Evolutionary conservation across 768 basidiomycete species (phyloP).

Genomic region (Rossbeevera mucosa): DNA sequence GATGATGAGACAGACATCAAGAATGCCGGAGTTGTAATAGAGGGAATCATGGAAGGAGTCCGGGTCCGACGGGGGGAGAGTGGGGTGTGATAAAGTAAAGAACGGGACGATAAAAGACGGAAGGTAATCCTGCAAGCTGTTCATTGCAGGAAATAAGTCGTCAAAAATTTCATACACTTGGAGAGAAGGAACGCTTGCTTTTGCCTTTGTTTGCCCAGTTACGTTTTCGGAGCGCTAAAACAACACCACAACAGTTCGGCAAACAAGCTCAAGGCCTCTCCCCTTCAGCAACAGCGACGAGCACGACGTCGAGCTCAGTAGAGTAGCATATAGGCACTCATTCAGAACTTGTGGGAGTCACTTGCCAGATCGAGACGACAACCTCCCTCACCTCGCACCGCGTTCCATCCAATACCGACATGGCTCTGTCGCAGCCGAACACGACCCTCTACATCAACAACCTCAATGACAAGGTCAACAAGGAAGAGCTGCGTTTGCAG

Average conservation of each 20-base stretch:
- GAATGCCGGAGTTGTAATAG: conserved; percentile 69
- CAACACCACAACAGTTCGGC: conserved; percentile 16
- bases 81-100: conserved; percentile 69
- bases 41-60: conserved; percentile 70
- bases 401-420: conserved; percentile 20
- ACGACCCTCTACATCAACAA: conserved; percentile 90
- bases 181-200: conserved; percentile 16
- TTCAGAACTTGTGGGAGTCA: conserved; percentile 18
- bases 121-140: conserved; percentile 39
- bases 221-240: conserved; percentile 28
- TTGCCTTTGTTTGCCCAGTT: conserved; percentile 31
- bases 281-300: too few relatives aligned
- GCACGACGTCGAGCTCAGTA: conserved; percentile 1
- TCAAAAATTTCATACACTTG: conserved; percentile 37
- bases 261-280: too few relatives aligned
- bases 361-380: conserved; percentile 16
- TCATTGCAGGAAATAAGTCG: conserved; percentile 34
- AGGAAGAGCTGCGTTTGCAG: conserved; percentile 79
- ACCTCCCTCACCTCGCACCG: not conserved
- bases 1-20: conserved; percentile 76
- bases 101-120: conserved; percentile 60
- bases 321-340: not conserved
- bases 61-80: conserved; percentile 45
- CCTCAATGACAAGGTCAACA: conserved; percentile 89
- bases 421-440: conserved; percentile 65